Conservation (phyloP, 768 basidiomycete genomes). For the Russula vinacea region DNA sequence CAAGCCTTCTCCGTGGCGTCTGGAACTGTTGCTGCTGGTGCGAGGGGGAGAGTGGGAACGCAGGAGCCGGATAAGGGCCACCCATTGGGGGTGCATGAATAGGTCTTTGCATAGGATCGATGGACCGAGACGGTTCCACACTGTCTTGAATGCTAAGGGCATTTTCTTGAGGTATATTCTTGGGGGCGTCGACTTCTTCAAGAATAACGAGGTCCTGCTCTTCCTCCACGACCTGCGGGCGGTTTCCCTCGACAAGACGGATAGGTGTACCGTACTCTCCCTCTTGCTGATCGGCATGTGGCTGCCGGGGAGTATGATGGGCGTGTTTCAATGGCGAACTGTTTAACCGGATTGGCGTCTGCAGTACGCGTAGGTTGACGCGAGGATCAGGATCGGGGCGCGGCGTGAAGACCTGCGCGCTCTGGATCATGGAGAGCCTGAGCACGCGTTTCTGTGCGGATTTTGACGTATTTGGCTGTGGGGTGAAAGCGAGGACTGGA, state of each 20-base stretch:
- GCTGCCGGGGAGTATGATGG: slow-evolving; percentile 19
- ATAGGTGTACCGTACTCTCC: slow-evolving; percentile 47
- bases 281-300: slow-evolving; percentile 40
- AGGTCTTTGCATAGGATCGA: slow-evolving; percentile 22
- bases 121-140: not conserved
- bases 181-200: slow-evolving; percentile 54
- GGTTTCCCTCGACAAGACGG: slow-evolving; percentile 61
- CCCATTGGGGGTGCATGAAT: slow-evolving; percentile 18
- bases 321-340: slow-evolving; percentile 31
- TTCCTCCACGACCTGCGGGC: slow-evolving; percentile 67
- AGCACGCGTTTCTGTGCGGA: slow-evolving; percentile 44
- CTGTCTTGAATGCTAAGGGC: slow-evolving; percentile 26
- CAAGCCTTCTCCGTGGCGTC: slow-evolving; percentile 32
- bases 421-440: slow-evolving; percentile 72
- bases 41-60: slow-evolving; percentile 28
- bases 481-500: slow-evolving; percentile 44
- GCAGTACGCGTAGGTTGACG: slow-evolving; percentile 62
- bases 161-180: slow-evolving; percentile 18
- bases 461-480: slow-evolving; percentile 14
- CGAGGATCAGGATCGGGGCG: slow-evolving; percentile 55
- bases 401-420: slow-evolving; percentile 71
- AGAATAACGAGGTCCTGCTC: slow-evolving; percentile 69
- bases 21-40: slow-evolving; percentile 29
- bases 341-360: slow-evolving; percentile 46
- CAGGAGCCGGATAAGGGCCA: slow-evolving; percentile 14